Evolutionary conservation across 2,329 filamentous ascomycete species (phyloP).

Genomic region (Aureobasidium subglaciale): DNA sequence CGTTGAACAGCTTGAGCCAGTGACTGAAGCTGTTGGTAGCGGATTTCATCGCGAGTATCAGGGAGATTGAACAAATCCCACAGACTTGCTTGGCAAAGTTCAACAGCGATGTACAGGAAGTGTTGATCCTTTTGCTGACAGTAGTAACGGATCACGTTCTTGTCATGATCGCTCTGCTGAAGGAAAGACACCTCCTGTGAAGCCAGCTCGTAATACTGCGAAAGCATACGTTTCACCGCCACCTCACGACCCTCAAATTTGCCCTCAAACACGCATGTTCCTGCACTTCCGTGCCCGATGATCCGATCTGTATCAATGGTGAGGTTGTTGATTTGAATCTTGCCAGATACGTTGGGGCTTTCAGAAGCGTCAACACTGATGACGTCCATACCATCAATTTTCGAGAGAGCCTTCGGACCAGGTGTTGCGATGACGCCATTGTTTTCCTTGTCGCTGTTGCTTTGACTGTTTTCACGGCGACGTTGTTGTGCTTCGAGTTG

Average conservation of each 20-base stretch:
- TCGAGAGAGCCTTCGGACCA: slow-evolving; percentile 23
- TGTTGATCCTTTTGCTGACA: slow-evolving; percentile 81
- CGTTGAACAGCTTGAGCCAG: slow-evolving; percentile 66
- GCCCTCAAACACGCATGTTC: slow-evolving; percentile 94
- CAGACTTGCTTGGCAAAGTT: slow-evolving; percentile 87
- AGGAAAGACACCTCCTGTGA: slow-evolving; percentile 87
- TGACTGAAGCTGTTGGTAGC: slow-evolving; percentile 35
- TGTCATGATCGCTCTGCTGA: slow-evolving; percentile 89
- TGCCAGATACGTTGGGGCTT: slow-evolving; percentile 36
- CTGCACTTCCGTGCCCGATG: slow-evolving; percentile 77
- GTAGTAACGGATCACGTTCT: slow-evolving; percentile 94
- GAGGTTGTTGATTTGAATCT: slow-evolving; percentile 54
- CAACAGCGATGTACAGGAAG: slow-evolving; percentile 93
- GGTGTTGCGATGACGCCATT: slow-evolving; percentile 23
- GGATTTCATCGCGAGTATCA: slow-evolving; percentile 34
- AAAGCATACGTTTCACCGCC: slow-evolving; percentile 93
- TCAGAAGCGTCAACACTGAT: slow-evolving; percentile 38
- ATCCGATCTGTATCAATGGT: slow-evolving; percentile 54
- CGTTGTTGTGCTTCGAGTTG: slow-evolving; percentile 18
- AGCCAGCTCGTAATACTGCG: slow-evolving; percentile 91
- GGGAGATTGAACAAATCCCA: slow-evolving; percentile 82
- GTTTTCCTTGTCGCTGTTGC: slow-evolving; percentile 19
- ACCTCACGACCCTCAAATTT: slow-evolving; percentile 88
- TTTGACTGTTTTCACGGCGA: slow-evolving; percentile 13
- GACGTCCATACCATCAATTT: slow-evolving; percentile 29